phyloP scores from a whole-genome alignment of 306 rosid genomes.

The Acacia melanoxylon region DNA sequence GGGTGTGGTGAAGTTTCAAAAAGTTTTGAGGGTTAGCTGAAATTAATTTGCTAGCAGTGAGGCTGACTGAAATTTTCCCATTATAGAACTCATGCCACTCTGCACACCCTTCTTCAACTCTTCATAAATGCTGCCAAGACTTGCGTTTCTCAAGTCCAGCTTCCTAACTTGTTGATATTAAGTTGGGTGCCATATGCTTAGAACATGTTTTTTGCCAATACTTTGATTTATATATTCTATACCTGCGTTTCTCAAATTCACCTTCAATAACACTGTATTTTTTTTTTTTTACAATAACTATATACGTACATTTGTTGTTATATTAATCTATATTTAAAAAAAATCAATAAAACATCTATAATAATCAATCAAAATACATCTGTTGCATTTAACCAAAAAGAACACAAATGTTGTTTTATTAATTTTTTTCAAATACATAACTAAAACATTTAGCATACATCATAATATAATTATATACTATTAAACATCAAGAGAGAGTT shows the following conservation, averaged over 20 bases:
- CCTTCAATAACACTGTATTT: background rate
- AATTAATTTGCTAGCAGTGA: too few relatives aligned
- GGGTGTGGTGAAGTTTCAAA: too few relatives aligned
- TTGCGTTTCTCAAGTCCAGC: background rate
- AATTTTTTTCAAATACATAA: background rate
- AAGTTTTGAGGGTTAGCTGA: too few relatives aligned
- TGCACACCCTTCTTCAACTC: background rate
- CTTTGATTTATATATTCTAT: background rate
- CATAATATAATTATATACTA: background rate
- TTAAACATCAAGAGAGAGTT: background rate
- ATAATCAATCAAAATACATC: too few relatives aligned
- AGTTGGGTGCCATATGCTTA: background rate
- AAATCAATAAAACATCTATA: too few relatives aligned
- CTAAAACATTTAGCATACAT: background rate
- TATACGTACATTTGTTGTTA: background rate
- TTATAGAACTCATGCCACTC: background rate
- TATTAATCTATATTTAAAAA: background rate
- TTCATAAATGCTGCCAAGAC: background rate
- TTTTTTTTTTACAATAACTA: background rate
- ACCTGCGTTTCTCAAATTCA: background rate
- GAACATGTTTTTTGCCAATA: background rate
- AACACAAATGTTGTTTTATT: background rate
- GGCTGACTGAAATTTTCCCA: too few relatives aligned
- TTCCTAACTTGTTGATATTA: background rate
- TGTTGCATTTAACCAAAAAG: background rate